These are phyloP conservation scores for Echinochloa phyllopogon DNA, from an alignment of 176 grass and related monocot genomes.

Conservation along the genomic window DNA sequence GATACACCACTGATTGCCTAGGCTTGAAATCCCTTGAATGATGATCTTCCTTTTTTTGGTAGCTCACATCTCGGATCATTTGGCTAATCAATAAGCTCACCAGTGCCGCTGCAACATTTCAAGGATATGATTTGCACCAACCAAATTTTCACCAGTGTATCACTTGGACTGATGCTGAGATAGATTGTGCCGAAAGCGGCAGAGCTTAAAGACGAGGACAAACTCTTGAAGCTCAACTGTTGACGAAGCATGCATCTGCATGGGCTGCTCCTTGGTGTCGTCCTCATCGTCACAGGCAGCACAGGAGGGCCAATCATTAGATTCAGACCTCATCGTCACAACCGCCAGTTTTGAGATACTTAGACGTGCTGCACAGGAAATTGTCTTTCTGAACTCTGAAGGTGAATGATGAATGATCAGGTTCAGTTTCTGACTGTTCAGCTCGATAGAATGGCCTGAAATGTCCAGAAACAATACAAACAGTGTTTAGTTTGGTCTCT, in stretches of 20 bases:
- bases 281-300: slow-evolving; percentile 14
- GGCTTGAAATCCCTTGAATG: not conserved
- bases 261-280: not conserved
- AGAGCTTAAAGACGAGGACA: not conserved
- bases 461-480: not conserved
- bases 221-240: slow-evolving; percentile 15
- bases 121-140: not conserved
- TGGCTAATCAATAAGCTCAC: not conserved
- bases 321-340: slow-evolving; percentile 26
- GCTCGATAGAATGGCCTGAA: not conserved
- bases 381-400: not conserved
- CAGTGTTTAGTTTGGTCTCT: not conserved
- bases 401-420: not conserved
- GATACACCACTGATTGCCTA: not conserved
- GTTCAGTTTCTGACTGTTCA: not conserved
- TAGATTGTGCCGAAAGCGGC: slow-evolving; percentile 3
- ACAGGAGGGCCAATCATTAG: slow-evolving; percentile 38
- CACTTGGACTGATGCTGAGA: not conserved
- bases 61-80: not conserved
- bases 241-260: not conserved
- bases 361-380: not conserved
- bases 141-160: not conserved
- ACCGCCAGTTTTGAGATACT: not conserved
- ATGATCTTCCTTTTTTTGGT: not conserved
- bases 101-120: not conserved